Evolutionary conservation across 208 protist genomes (phyloP), one percentile per base, ranked within the genome.

Genomic region (Jaenimonas drosophilae): DNA sequence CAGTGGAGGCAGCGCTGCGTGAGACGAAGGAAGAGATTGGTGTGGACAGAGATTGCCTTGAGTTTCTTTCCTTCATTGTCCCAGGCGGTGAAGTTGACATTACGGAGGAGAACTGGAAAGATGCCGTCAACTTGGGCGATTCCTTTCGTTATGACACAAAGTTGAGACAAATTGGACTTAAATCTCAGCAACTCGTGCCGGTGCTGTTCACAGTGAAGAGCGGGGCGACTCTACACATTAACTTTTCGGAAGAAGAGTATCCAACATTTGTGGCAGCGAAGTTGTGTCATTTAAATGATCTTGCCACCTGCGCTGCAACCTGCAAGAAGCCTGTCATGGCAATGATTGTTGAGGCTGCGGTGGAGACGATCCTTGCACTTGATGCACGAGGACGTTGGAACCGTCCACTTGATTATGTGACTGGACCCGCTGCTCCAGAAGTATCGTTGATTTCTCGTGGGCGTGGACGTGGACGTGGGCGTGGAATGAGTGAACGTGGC

Each of bases 21-120:
- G 39, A 56, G 7, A 6, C 37, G 29, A 23, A 20, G 24, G 50
- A 56, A 29, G 50, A 56, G 27, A 43, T 43, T 9, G 50, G 50
- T 4, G n/a, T 56, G 7, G 25, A 37, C 5, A 40, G 32, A 7
- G 25, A 49, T 5, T 17, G 20, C 19, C 16, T 48, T 6, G 24
- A 48, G 11, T 48, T 48, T 32, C 5, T 48, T 17, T 26, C 24
- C 31, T 7, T 48, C 11, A 32, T 48, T 7, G 7, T 32, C 6
- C 26, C 42, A 12, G 31, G n/a, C 14, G 9, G 7, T 12, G 42
- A 32, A n/a, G 11, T 9, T 21, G 42, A 6, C 5, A 17, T 48
- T 23, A 14, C 23, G 6, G 6, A 11, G 7, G n/a, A 20, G 6
- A 42, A 42, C 7, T 11, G 23, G 23, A 42, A 11, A 24, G 19